Percentiles rank a stretch among this genome's conserved stretches.
These are phyloP conservation scores for Pelagomonas calceolata DNA, from an alignment of 108 stramenopile genomes.

Conservation along the genomic window DNA sequence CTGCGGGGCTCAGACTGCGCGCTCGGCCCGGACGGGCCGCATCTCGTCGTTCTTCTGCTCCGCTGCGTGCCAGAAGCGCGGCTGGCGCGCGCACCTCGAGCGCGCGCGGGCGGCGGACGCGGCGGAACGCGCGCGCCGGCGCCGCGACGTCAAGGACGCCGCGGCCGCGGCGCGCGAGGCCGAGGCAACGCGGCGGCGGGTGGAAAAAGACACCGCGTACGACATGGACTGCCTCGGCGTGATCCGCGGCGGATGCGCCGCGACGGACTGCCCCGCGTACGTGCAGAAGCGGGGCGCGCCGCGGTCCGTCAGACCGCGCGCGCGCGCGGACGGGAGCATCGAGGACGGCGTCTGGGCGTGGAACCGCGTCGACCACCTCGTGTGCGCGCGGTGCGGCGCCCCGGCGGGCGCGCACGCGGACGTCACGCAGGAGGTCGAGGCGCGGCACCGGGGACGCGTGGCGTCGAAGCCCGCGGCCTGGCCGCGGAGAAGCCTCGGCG, in stretches of 20 bases:
- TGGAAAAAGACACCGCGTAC: neutral
- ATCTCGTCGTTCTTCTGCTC: neutral
- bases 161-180: no score
- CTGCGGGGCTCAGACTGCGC: neutral
- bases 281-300: neutral
- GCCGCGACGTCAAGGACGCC: no score
- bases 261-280: neutral
- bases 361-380: neutral
- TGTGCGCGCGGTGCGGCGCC: neutral
- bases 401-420: neutral
- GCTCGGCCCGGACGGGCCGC: neutral
- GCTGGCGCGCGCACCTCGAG: neutral
- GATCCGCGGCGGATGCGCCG: neutral
- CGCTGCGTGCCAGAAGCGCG: neutral
- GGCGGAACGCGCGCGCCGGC: no score
- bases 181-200: no score
- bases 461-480: no score
- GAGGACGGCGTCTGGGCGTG: neutral
- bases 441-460: no score
- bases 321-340: neutral
- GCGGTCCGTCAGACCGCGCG: neutral
- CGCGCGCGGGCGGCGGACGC: neutral
- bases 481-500: no score
- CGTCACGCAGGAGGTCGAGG: neutral
- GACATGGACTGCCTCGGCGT: neutral